Evolutionary conservation across 139 green algal genomes (phyloP), one percentile per base, ranked within the genome.

Genomic region (Edaphochlamys debaryana): DNA sequence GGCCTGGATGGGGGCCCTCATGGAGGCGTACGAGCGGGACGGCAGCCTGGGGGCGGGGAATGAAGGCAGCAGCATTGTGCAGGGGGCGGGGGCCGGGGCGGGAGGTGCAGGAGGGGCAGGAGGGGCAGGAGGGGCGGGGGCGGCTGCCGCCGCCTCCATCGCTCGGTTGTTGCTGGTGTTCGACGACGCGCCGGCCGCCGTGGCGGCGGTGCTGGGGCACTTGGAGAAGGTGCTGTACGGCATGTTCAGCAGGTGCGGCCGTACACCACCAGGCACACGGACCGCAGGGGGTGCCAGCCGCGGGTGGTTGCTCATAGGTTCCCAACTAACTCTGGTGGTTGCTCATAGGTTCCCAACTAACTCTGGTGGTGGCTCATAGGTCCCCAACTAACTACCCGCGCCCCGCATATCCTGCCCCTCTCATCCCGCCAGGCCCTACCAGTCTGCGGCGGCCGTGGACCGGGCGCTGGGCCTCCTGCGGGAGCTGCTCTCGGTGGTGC

Each of bases 361-460:
- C n/a, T n/a, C n/a, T n/a, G n/a, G n/a, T n/a, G n/a, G n/a, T n/a
- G n/a, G n/a, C n/a, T n/a, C n/a, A n/a, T n/a, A n/a, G n/a, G n/a
- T n/a, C n/a, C n/a, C n/a, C n/a, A n/a, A n/a, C n/a, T n/a, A n/a
- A n/a, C n/a, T n/a, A n/a, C n/a, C n/a, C n/a, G n/a, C n/a, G n/a
- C n/a, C n/a, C n/a, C n/a, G n/a, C n/a, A n/a, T n/a, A n/a, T n/a
- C n/a, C n/a, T n/a, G n/a, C n/a, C n/a, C n/a, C n/a, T n/a, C n/a
- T n/a, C n/a, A 75, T 62, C 79, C 82, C 73, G 66, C 72, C 64
- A 62, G 82, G 82, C 71, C 82, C 34, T 87, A 87, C 71, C 48
- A 52, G 32, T 36, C 70, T 62, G 76, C 76, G 42, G 32, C 42
- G 4, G 76, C 73, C 62, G 34, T 56, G 76, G n/a, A 74, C 20